These are phyloP conservation scores for Cladosporium oxysporum DNA, from an alignment of 2,329 filamentous ascomycete species.

Conservation along the genomic window DNA sequence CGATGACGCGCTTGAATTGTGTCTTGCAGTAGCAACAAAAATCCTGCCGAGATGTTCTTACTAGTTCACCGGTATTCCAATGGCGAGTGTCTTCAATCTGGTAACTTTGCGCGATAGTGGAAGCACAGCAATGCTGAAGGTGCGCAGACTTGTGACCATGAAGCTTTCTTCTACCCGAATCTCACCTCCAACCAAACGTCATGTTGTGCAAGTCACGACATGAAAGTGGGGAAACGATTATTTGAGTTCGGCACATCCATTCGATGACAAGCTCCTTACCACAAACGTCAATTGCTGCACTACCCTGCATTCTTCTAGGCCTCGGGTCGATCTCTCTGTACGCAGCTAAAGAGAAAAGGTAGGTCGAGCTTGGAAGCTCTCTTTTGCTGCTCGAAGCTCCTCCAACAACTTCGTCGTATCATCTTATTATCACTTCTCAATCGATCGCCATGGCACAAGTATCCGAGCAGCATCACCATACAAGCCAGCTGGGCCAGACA, in stretches of 20 bases:
- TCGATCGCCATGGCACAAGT: conserved; percentile 7
- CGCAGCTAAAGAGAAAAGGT: background rate
- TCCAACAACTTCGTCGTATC: background rate
- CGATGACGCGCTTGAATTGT: background rate
- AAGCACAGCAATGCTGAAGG: background rate
- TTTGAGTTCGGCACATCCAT: background rate
- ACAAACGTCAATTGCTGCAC: background rate
- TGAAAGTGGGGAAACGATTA: background rate
- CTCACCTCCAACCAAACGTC: background rate
- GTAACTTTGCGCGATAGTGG: background rate
- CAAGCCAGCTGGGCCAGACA: conserved; percentile 12
- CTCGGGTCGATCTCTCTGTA: conserved; percentile 2
- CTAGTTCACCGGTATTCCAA: background rate
- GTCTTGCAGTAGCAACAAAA: background rate
- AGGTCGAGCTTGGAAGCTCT: background rate
- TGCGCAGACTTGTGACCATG: background rate
- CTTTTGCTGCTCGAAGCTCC: background rate
- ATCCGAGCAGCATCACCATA: conserved; percentile 6
- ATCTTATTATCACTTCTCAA: background rate
- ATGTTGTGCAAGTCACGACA: background rate
- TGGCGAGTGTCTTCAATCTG: background rate
- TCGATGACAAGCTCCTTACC: conserved; percentile 10
- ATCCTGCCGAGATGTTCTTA: background rate
- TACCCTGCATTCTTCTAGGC: background rate
- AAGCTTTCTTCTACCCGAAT: background rate